These are phyloP conservation scores for Heterobasidion parviporum DNA, from an alignment of 1,284 basidiomycete species.

Conservation along the genomic window DNA sequence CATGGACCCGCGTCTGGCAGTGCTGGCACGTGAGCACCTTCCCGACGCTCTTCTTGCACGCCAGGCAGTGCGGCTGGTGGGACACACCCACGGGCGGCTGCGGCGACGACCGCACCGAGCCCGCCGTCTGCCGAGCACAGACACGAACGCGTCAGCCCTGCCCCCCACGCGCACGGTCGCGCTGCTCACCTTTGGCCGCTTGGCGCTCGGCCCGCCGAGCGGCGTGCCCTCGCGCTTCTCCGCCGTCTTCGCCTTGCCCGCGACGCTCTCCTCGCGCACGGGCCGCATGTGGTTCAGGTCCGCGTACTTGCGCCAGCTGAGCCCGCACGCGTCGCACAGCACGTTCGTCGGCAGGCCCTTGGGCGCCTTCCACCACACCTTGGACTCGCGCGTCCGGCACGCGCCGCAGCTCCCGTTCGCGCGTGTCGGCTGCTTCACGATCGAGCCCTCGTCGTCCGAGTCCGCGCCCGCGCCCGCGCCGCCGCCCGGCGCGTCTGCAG, in stretches of 20 bases:
- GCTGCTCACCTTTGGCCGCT: constrained; percentile 58
- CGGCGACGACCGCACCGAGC: constrained; percentile 40
- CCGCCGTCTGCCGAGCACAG: constrained; percentile 32
- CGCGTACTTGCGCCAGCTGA: constrained; percentile 84
- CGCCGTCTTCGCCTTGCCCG: constrained; percentile 34
- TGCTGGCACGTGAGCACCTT: constrained; percentile 75
- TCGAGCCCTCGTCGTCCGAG: constrained; percentile 71
- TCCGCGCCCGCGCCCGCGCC: constrained; percentile 6
- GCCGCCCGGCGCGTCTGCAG: not conserved
- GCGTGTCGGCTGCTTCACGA: constrained; percentile 48
- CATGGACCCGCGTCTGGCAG: constrained; percentile 72
- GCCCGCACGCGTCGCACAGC: constrained; percentile 77
- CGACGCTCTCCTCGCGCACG: constrained; percentile 52
- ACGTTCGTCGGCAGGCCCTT: constrained; percentile 64
- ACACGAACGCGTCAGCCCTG: not conserved
- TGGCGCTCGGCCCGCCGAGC: constrained; percentile 47
- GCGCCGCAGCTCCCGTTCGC: constrained; percentile 62
- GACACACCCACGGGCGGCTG: constrained; percentile 47
- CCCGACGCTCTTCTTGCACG: constrained; percentile 64
- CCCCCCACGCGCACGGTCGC: not conserved
- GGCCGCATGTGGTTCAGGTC: constrained; percentile 72
- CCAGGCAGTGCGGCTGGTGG: constrained; percentile 64
- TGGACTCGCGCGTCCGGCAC: constrained; percentile 69
- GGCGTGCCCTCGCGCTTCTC: constrained; percentile 81
- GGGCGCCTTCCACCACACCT: constrained; percentile 81